Percentiles rank a stretch among this genome's conserved stretches.
Evolutionary conservation across 2,329 filamentous ascomycete species (phyloP).

Genomic region (Trematosphaeria pertusa): DNA sequence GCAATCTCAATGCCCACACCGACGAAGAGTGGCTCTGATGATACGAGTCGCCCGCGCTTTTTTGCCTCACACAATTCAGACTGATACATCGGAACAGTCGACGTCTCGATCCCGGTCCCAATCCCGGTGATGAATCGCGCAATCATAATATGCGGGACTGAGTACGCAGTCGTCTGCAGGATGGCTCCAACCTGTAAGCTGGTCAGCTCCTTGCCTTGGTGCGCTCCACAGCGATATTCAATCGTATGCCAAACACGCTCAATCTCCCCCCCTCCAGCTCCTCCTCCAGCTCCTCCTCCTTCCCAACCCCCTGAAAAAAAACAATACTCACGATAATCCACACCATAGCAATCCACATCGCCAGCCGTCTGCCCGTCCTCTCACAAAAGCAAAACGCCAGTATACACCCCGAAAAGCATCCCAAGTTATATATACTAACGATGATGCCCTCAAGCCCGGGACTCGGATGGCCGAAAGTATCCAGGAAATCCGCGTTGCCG

Average conservation of each 20-base stretch:
- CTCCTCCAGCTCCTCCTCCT: too few relatives aligned
- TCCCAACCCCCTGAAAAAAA: constrained; percentile 4
- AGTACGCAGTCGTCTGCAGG: constrained; percentile 46
- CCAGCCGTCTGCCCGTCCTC: constrained; percentile 42
- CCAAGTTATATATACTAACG: constrained; percentile 51
- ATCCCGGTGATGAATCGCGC: constrained; percentile 60
- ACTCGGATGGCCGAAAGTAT: constrained; percentile 50
- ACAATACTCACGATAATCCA: constrained; percentile 52
- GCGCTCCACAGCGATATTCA: too few relatives aligned
- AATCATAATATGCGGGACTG: constrained; percentile 56
- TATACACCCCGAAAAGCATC: constrained; percentile 49
- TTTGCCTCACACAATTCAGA: constrained; percentile 60
- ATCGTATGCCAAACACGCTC: too few relatives aligned
- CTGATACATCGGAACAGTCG: constrained; percentile 61
- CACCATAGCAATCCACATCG: constrained; percentile 53
- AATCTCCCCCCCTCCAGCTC: too few relatives aligned
- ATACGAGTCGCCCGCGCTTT: constrained; percentile 66
- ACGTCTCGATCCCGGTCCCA: constrained; percentile 62
- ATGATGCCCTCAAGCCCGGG: constrained; percentile 52
- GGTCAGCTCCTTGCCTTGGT: too few relatives aligned
- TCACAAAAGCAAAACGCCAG: constrained; percentile 48
- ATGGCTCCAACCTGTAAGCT: constrained; percentile 44
- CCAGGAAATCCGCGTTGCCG: constrained; percentile 48
- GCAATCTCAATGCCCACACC: constrained; percentile 58
- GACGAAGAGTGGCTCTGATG: constrained; percentile 61